Evolutionary conservation across 495 filamentous ascomycete genomes (phyloP).

Genomic region (Haplographium delicatum): DNA sequence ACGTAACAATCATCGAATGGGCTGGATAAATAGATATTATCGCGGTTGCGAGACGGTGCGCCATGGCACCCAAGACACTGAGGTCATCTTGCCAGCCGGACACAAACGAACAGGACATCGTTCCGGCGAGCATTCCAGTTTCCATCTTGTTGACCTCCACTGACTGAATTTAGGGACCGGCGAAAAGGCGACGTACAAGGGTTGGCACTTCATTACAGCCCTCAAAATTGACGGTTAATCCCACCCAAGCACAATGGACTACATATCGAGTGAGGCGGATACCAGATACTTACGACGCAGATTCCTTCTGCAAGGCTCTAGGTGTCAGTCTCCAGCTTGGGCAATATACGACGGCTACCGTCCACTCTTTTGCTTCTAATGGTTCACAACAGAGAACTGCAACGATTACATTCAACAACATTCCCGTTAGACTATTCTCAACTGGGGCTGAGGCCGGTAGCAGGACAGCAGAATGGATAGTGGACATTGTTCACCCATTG

Average conservation of each 20-base stretch:
- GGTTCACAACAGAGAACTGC: conserved; percentile 6
- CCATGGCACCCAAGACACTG: background rate
- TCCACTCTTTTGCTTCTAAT: conserved; percentile 8
- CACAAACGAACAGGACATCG: background rate
- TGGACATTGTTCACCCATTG: conserved; percentile 8
- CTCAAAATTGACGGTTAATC: background rate
- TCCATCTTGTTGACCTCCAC: background rate
- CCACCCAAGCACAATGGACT: background rate
- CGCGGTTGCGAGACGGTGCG: background rate
- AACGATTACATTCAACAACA: conserved; percentile 10
- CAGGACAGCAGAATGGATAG: conserved; percentile 6
- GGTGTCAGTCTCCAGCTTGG: conserved; percentile 4
- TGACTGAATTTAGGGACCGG: background rate
- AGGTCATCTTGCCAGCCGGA: background rate
- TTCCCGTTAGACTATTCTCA: conserved; percentile 1
- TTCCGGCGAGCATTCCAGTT: background rate
- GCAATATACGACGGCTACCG: background rate
- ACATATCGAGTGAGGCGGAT: conserved; percentile 9
- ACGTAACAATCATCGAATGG: background rate
- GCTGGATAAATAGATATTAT: background rate
- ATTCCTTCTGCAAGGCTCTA: conserved; percentile 4
- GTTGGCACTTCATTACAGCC: background rate
- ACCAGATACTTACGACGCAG: conserved; percentile 8
- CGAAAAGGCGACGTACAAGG: background rate
- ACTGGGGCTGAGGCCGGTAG: conserved; percentile 2